These are phyloP conservation scores for Datura wrightii DNA, from an alignment of 257 asterid species.

Conservation along the genomic window DNA sequence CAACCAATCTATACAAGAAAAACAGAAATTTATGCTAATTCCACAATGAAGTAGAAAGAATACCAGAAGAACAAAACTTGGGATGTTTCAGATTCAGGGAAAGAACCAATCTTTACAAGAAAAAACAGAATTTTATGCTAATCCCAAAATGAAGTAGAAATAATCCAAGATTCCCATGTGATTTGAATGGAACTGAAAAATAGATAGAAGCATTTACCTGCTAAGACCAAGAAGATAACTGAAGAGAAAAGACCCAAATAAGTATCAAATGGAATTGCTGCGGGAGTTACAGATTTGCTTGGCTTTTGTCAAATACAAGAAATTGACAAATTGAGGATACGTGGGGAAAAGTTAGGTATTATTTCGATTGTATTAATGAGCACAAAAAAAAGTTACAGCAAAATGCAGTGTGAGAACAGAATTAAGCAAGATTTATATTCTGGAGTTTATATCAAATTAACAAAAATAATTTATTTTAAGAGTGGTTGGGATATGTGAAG, in stretches of 20 bases:
- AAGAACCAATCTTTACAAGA: too few relatives aligned
- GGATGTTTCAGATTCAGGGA: too few relatives aligned
- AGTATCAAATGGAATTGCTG: not conserved
- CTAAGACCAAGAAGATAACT: not conserved
- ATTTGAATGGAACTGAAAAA: not conserved
- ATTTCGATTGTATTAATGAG: too few relatives aligned
- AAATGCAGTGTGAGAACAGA: too few relatives aligned
- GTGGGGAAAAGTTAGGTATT: too few relatives aligned
- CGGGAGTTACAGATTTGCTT: not conserved
- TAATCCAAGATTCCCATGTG: not conserved
- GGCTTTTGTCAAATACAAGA: slow-evolving; percentile 13
- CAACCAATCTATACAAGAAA: not conserved
- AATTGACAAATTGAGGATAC: not conserved
- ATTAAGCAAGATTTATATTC: too few relatives aligned
- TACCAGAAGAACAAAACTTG: too few relatives aligned
- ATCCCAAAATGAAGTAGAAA: too few relatives aligned
- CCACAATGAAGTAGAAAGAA: not conserved
- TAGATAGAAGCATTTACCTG: slow-evolving; percentile 15
- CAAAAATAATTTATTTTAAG: too few relatives aligned
- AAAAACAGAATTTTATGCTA: not conserved
- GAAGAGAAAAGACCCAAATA: not conserved
- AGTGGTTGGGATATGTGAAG: too few relatives aligned
- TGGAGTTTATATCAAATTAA: too few relatives aligned
- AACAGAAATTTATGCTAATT: not conserved
- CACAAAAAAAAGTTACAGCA: too few relatives aligned